Evolutionary conservation across 495 filamentous ascomycete species (phyloP), one percentile per base, ranked within the genome.

Genomic region (Bacidia rubella): DNA sequence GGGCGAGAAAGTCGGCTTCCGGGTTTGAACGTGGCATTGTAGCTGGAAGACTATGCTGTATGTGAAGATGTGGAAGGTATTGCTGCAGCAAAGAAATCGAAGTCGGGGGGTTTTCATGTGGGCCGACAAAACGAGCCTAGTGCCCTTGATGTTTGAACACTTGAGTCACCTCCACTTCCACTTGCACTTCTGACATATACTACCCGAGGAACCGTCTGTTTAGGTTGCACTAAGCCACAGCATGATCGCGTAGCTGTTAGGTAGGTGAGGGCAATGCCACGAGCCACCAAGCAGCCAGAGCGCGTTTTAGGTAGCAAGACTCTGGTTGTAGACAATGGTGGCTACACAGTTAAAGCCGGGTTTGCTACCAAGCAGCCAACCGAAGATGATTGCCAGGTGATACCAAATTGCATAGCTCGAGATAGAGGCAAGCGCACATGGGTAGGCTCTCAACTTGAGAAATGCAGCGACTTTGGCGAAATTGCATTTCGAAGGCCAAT

Each of bases 271-370:
- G n/a, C 41, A 5, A 62, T 64, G 62, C 60, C 62, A 49, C 57
- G 60, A 41, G 40, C 21, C 11, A 57, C 65, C 11, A 74, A 68
- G 51, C 50, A 57, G 38, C 57, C 62, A 3, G 53, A 61, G 45
- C 68, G 68, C 17, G 35, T 61, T 23, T 53, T 77, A 9, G 81
- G 84, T 0, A 65, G 78, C 10, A 74, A 75, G 54, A 94, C 90
- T 0, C 79, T 97, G 43, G 74, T 99, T 44, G 70, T 97, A 58
- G 93, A 99, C 71, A 97, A 97, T 73, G 93, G 92, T 60, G 88
- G 82, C 25, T 85, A 86, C 65, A 90, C 83, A 2, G 83, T 97
- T 65, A 99, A 99, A 73, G 89, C 90, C 22, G 90, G 92, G 55
- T 87, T 90, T 62, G 77, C 82, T 26, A 67, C 73, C 15, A 57